A percentile compares a stretch with the other conserved stretches of the same genome.
Evolutionary conservation across 106 monocot species (phyloP).

Genomic region (Amphibolis antarctica): DNA sequence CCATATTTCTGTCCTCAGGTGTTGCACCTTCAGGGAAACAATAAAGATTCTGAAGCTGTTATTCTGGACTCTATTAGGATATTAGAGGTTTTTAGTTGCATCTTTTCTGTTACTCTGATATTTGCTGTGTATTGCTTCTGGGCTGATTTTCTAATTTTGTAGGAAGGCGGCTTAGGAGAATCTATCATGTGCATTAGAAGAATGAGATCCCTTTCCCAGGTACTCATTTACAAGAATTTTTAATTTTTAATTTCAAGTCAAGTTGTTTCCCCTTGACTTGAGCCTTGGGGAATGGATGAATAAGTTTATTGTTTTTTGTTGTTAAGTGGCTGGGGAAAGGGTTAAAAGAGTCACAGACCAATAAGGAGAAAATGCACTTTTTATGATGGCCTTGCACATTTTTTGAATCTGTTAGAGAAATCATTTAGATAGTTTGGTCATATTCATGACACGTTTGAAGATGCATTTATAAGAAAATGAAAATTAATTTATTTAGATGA

Average conservation of each 20-base stretch:
- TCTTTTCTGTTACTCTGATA: neutral
- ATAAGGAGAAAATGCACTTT: no score
- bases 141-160: constrained; percentile 1
- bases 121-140: neutral
- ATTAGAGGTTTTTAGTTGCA: constrained; percentile 49
- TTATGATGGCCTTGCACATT: no score
- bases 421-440: no score
- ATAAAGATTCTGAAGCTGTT: constrained; percentile 64
- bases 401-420: no score
- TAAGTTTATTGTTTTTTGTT: no score
- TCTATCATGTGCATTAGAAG: constrained; percentile 53
- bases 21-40: constrained; percentile 60
- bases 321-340: no score
- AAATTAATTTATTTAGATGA: no score
- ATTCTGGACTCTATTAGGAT: constrained; percentile 80
- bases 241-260: neutral
- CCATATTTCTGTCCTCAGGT: constrained; percentile 27
- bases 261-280: neutral
- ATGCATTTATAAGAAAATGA: no score
- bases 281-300: no score
- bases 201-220: constrained; percentile 74
- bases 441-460: no score
- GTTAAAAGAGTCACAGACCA: no score
- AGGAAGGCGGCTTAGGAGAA: constrained; percentile 84
- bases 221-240: neutral